A percentile compares a stretch with the other conserved stretches of the same genome.
Conservation (phyloP, 306 rosid genomes). For the Crotalaria pallida region DNA sequence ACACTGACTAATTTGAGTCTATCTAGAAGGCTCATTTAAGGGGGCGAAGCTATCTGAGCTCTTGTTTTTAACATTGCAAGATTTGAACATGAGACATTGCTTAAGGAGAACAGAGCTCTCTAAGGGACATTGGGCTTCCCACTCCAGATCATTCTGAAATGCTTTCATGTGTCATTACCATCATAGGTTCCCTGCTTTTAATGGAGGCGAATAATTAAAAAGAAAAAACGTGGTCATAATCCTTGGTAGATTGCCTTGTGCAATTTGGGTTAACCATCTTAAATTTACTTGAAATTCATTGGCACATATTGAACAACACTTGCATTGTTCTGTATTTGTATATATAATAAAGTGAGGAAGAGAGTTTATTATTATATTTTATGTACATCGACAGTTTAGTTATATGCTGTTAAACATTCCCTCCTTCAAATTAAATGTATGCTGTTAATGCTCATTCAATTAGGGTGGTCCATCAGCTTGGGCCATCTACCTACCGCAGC, state of each 20-base stretch:
- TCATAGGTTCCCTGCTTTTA: neutral
- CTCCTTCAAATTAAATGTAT: neutral
- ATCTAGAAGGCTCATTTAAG: too few species aligned
- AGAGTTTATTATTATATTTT: neutral
- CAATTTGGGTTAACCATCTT: neutral
- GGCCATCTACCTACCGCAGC: constrained; percentile 1
- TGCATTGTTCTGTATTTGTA: neutral
- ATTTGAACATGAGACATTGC: too few species aligned
- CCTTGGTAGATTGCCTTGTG: neutral
- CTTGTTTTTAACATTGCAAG: too few species aligned
- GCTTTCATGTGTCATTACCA: neutral
- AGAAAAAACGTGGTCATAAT: neutral
- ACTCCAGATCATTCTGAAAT: neutral
- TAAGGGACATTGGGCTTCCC: neutral
- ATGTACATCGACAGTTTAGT: neutral
- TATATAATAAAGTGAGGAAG: neutral
- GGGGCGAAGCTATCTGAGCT: too few species aligned
- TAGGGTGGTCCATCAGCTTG: neutral
- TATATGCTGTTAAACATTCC: neutral
- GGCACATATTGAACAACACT: neutral
- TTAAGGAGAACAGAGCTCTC: too few species aligned
- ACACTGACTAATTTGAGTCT: neutral
- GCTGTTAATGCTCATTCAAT: neutral
- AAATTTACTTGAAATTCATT: neutral
- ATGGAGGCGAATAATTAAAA: neutral